Base-by-base conservation (phyloP, 768 basidiomycete genomes). In the Rubroboletus satanas region DNA sequence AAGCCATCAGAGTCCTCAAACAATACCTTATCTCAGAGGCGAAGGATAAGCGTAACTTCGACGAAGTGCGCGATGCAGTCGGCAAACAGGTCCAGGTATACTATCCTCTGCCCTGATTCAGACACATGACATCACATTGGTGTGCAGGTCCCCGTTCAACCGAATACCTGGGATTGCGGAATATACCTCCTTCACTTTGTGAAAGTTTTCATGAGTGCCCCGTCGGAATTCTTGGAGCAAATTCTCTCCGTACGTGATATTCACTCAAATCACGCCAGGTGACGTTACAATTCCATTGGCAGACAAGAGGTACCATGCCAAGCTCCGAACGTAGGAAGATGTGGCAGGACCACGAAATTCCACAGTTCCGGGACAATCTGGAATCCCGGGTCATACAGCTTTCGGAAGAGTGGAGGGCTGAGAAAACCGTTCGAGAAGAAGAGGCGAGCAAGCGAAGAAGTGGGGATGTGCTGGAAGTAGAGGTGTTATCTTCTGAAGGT, bases 111-210 rank as follows among this genome's bases (percentile, higher is more conserved):
- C 45, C 36, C 17, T 23, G 55, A 35, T 43, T 14, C 26, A 44
- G n/a, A 44, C 2, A 32, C 15, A 44, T 29, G 23, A 21, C 41
- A 36, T 43, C 33, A 53, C 21, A 67, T 31, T 8, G 23, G 15
- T 31, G 36, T 39, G 5, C 60, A 96, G 92, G 91, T 94, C 4
- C 96, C 96, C 4, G 74, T 76, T 23, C 97, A 99, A 66, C 83
- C 84, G 15, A 98, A 98, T 66, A 90, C 77, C 59, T 90, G 86
- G 64, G 95, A 98, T 68, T 99, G 97, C 61, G 97, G 97, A 7
- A 68, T 97, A 29, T 99, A 91, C 69, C 77, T 98, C 12, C 75
- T 98, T 11, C 93, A 98, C 65, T 92, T 92, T 48, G 88, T 86
- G 8, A 76, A 84, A 61, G 83, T 81, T 0, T 90, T 98, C 65